phyloP scores from a whole-genome alignment of 176 grass and related monocot species.

The Poa pratensis region DNA sequence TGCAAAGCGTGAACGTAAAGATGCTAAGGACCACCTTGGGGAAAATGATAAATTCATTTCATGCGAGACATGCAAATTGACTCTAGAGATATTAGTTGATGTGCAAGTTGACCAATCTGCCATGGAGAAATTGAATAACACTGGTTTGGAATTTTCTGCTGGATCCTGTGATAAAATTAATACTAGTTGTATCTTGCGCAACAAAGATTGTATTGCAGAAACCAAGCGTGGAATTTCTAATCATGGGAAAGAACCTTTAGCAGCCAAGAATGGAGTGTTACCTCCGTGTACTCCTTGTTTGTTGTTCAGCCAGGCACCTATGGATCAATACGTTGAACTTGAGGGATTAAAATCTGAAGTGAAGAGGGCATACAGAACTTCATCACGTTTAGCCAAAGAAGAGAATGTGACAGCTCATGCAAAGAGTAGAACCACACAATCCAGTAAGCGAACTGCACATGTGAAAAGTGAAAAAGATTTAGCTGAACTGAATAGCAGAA shows the following conservation, averaged over 20 bases:
- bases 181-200: constrained; percentile 1
- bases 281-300: constrained; percentile 52
- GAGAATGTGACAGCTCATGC: constrained; percentile 28
- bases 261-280: constrained; percentile 29
- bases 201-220: constrained; percentile 24
- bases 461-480: constrained; percentile 35
- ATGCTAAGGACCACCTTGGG: constrained; percentile 57
- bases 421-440: constrained; percentile 48
- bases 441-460: constrained; percentile 36
- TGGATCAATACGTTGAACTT: background rate
- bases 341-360: constrained; percentile 23
- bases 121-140: constrained; percentile 59
- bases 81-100: constrained; percentile 63
- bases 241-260: constrained; percentile 11
- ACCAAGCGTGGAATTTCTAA: constrained; percentile 9
- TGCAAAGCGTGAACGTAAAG: constrained; percentile 61
- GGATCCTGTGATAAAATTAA: constrained; percentile 27
- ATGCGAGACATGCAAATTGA: constrained; percentile 62
- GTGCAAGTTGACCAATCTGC: constrained; percentile 69
- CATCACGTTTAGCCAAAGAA: constrained; percentile 43
- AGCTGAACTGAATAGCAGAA: constrained; percentile 36
- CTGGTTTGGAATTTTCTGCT: constrained; percentile 34
- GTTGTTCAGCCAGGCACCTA: constrained; percentile 31
- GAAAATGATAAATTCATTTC: constrained; percentile 55
- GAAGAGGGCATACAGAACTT: constrained; percentile 47